phyloP scores from a whole-genome alignment of 805 yeast species.

The Tetrapisispora taiwanensis region DNA sequence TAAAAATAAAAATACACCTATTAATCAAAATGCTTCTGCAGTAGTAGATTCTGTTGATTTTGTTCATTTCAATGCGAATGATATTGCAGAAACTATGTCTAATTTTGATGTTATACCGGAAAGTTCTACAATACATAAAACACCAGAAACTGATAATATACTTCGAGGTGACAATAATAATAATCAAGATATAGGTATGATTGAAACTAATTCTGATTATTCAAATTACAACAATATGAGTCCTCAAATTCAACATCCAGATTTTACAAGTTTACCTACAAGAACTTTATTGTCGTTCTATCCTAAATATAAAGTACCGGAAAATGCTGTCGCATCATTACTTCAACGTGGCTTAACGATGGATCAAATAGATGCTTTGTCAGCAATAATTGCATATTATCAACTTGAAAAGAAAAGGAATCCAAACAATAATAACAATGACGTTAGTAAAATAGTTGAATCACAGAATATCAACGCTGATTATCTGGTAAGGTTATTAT shows the following conservation, averaged over 20 bases:
- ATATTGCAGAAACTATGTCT: not conserved
- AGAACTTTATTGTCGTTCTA: constrained; percentile 33
- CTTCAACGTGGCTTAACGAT: constrained; percentile 56
- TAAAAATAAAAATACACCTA: constrained; percentile 4
- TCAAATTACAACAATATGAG: not conserved
- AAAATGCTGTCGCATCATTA: constrained; percentile 56
- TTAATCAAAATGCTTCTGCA: not conserved
- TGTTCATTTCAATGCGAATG: not conserved
- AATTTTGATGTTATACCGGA: not conserved
- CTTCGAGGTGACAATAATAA: not conserved
- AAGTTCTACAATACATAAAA: not conserved
- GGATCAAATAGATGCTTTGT: constrained; percentile 62
- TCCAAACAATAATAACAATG: not conserved
- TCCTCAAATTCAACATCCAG: constrained; percentile 22
- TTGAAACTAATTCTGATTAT: too few relatives aligned
- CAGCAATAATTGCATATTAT: constrained; percentile 66
- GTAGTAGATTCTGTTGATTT: constrained; percentile 1
- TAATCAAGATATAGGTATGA: too few relatives aligned
- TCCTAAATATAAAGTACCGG: constrained; percentile 61
- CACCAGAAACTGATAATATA: not conserved
- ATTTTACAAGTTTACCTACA: constrained; percentile 25
- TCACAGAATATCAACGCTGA: constrained; percentile 2
- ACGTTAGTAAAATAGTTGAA: not conserved
- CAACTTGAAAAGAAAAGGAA: constrained; percentile 29
- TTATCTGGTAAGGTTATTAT: not conserved